Base-by-base conservation (phyloP, 495 filamentous ascomycete species). In the Penicillium mononematosum region DNA sequence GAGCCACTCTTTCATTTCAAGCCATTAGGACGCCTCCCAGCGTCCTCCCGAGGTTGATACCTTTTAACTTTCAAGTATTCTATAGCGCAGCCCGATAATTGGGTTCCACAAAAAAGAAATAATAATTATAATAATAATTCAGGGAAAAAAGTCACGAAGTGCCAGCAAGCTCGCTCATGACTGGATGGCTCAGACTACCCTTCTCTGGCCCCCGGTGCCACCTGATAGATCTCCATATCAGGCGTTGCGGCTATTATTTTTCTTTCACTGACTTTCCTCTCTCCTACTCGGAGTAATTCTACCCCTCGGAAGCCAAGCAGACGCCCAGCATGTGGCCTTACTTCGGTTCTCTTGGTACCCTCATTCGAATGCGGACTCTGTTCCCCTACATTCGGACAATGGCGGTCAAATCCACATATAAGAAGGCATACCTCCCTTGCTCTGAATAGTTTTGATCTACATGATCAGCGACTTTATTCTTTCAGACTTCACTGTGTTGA, bases 161-260 rank as follows among this genome's bases (percentile, higher is more conserved):
- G n/a, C 34, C 20, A 55, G 16, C 43, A 2, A 38, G 22, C 53
- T 47, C 31, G 22, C 17, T 4, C 53, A 55, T 47, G 22, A 55
- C 20, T 47, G 53, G 53, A 12, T 12, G 22, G 31, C 22, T 9
- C 0, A 16, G 14, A 38, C 22, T 14, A 47, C 16, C 27, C 44
- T 47, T 39, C 20, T 2, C 42, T 32, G 22, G 34, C 11, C 7
- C 42, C n/a, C 14, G 31, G n/a, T 46, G 22, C 53, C 53, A 55
- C 16, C 31, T 55, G 53, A 47, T 19, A 34, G 43, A 55, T 46
- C 22, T 47, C 44, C 44, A 47, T 55, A 47, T 55, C 43, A 41
- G 53, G 53, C 31, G 44, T 14, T 47, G 20, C 22, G 53, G 53
- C 41, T 17, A n/a, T 29, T 46, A 14, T 14, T 6, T 27, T 11